Evolutionary conservation across 768 basidiomycete species (phyloP).

Genomic region (Gloeophyllum trabeum): DNA sequence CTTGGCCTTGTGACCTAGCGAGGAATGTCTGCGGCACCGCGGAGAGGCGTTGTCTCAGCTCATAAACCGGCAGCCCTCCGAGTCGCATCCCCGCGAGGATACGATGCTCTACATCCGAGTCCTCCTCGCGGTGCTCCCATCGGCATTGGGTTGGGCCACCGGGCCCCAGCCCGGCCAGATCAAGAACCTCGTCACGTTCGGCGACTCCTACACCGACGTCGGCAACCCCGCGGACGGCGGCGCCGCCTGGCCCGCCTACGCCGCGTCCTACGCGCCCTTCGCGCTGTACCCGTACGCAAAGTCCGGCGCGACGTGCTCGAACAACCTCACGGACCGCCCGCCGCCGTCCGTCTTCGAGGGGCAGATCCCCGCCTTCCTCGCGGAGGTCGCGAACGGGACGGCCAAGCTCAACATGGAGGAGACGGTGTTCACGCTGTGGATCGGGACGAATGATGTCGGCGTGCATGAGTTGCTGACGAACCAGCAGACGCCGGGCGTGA

Average conservation of each 20-base stretch:
- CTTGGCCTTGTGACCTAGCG: no score
- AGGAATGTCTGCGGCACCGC: no score
- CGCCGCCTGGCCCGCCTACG: slow-evolving; percentile 51
- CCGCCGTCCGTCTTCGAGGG: slow-evolving; percentile 49
- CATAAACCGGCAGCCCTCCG: no score
- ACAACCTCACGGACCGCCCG: slow-evolving; percentile 43
- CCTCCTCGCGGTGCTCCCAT: no score
- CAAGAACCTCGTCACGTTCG: slow-evolving; percentile 11
- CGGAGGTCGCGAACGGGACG: slow-evolving; percentile 28
- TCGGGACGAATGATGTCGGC: slow-evolving; percentile 52
- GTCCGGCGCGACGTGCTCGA: slow-evolving; percentile 57
- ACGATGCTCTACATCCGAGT: no score
- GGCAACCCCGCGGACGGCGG: slow-evolving; percentile 23
- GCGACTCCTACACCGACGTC: slow-evolving; percentile 11
- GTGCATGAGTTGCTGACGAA: slow-evolving; percentile 42
- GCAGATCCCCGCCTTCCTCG: slow-evolving; percentile 43
- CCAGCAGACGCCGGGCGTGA: slow-evolving; percentile 29
- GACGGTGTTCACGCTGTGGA: slow-evolving; percentile 58
- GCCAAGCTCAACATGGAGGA: slow-evolving; percentile 26
- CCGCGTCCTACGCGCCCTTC: slow-evolving; percentile 40
- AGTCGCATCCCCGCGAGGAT: no score
- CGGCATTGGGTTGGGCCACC: neutral
- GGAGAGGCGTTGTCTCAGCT: no score
- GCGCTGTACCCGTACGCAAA: slow-evolving; percentile 46
- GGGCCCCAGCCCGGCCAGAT: slow-evolving; percentile 3